Conservation (phyloP, 768 basidiomycete genomes). For the Macrolepiota dolichaula region DNA sequence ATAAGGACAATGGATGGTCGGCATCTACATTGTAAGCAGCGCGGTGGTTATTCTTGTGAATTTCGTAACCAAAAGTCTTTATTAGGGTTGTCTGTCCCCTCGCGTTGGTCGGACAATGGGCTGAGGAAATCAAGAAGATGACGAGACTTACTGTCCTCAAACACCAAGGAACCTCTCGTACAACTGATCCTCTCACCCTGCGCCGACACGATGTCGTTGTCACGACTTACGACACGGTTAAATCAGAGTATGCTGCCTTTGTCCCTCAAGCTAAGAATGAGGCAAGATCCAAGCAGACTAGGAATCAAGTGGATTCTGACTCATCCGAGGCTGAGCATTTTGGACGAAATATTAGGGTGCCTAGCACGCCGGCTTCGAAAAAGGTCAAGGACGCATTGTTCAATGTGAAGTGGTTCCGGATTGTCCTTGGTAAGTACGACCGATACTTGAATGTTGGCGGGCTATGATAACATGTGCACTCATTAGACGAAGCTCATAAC, state of each 20-base stretch:
- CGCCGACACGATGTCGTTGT: constrained; percentile 67
- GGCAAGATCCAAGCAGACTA: constrained; percentile 31
- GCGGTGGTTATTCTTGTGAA: background rate
- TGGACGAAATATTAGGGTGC: constrained; percentile 38
- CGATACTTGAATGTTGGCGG: background rate
- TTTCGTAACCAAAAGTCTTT: background rate
- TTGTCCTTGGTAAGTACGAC: constrained; percentile 68
- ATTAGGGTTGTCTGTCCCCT: constrained; percentile 84
- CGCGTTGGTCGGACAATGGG: constrained; percentile 89
- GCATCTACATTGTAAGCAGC: constrained; percentile 62
- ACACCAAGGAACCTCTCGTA: constrained; percentile 79
- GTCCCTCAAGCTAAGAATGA: constrained; percentile 52
- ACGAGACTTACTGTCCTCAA: constrained; percentile 66
- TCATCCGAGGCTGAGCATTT: constrained; percentile 43
- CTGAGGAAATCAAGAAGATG: constrained; percentile 75
- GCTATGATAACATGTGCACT: background rate
- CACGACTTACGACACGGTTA: constrained; percentile 83
- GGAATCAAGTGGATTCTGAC: constrained; percentile 30
- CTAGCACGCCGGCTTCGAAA: constrained; percentile 34
- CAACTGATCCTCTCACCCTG: constrained; percentile 58
- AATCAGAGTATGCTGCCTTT: constrained; percentile 70
- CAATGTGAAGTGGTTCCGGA: constrained; percentile 75
- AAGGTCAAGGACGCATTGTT: constrained; percentile 69
- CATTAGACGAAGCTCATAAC: constrained; percentile 85
- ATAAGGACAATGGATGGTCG: constrained; percentile 70